Base-by-base conservation (phyloP, 805 yeast genomes). In the Saturnispora galanensis region DNA sequence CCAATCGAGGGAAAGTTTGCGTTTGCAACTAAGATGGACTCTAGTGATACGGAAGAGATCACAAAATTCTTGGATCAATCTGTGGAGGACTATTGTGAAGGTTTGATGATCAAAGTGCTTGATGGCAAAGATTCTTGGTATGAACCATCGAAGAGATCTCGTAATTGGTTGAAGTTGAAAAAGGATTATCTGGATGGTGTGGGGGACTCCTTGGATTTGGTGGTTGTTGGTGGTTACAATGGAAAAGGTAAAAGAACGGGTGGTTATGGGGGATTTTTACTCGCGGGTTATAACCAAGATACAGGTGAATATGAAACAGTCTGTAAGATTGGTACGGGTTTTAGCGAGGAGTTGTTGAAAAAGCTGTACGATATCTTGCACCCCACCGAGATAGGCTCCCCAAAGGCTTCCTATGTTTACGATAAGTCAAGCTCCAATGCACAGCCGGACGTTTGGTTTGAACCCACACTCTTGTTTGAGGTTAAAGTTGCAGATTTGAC, bases 291-390 rank as follows among this genome's bases (percentile, higher is more conserved):
- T 58, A 93, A 93, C 56, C 79, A 79, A 45, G 96, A 90, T 47
- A 76, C 87, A 0, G 97, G 94, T 17, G 97, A 89, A 56, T 87
- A 76, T 59, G 97, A 93, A 62, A 84, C 97, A 0, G 82, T 95
- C 35, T 93, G 98, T 67, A 93, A 93, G 61, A 89, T 94, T 45
- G 98, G 98, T 39, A 93, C 98, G 0, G 98, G 98, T 0, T 93
- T 93, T 58, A 77, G 88, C 35, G 98, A 93, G 52, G 97, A 82
- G 51, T 74, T 79, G 56, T 69, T 93, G 46, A 77, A 76, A 31
- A 64, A 64, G 26, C 60, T 93, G 30, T 70, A 80, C 54, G 74
- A 71, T 21, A 69, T 69, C 40, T 69, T 93, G 47, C 76, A 80
- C 35, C 81, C 85, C 61, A 52, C 56, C 0, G 94, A 79, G 41